phyloP scores from a whole-genome alignment of 2,329 filamentous ascomycete species.

The Alternaria dauci region DNA sequence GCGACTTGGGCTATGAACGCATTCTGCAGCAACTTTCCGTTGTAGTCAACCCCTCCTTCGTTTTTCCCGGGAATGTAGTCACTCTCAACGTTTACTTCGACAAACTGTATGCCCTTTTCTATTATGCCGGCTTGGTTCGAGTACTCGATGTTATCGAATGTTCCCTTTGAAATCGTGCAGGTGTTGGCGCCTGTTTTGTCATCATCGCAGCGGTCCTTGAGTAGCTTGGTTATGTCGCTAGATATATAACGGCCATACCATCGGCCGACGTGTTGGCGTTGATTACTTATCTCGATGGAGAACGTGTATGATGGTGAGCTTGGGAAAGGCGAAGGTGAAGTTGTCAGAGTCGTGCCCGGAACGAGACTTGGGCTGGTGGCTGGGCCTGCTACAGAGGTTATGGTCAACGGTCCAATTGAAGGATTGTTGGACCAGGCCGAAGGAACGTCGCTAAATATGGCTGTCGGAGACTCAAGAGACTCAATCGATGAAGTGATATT shows the following conservation, averaged over 20 bases:
- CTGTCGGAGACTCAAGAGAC: neutral
- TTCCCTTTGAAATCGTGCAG: neutral
- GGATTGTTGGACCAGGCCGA: neutral
- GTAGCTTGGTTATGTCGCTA: neutral
- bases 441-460: neutral
- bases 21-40: neutral
- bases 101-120: neutral
- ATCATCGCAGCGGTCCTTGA: neutral
- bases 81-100: neutral
- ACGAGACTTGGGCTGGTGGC: neutral
- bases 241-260: slow-evolving; percentile 9
- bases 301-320: slow-evolving; percentile 1
- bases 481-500: neutral
- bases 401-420: neutral
- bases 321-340: neutral
- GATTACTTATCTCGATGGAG: slow-evolving; percentile 10
- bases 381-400: too few relatives aligned
- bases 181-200: neutral
- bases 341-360: neutral
- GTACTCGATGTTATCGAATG: slow-evolving; percentile 4
- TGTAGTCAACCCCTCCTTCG: neutral
- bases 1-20: slow-evolving; percentile 10
- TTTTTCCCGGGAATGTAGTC: neutral
- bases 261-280: slow-evolving; percentile 9
- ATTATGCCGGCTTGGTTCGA: neutral